Evolutionary conservation across 441 rosid species (phyloP).

Genomic region (Populus hybrid): DNA sequence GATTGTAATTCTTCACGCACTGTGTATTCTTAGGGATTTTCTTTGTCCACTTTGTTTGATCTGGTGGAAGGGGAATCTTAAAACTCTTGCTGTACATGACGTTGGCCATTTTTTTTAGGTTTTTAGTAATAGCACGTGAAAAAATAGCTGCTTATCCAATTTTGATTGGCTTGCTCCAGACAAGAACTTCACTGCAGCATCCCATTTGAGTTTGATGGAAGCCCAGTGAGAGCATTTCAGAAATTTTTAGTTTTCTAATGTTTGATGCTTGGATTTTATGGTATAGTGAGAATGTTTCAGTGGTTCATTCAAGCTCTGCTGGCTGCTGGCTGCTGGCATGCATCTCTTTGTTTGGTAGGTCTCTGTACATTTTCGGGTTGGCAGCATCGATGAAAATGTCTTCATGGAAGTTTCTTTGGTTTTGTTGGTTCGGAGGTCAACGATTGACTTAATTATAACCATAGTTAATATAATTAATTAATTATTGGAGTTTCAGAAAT

Average conservation of each 20-base stretch:
- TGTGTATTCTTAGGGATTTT: constrained; percentile 27
- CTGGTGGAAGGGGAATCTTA: constrained; percentile 35
- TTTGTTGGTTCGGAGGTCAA: too few relatives aligned
- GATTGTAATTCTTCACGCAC: constrained; percentile 36
- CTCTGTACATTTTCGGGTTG: not conserved
- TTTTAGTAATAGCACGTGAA: constrained; percentile 36
- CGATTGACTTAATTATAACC: too few relatives aligned
- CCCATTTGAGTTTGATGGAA: constrained; percentile 4
- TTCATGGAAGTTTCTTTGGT: not conserved
- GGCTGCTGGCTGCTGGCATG: not conserved
- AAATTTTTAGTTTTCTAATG: not conserved
- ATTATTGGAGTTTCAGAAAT: too few relatives aligned
- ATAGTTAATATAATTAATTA: too few relatives aligned
- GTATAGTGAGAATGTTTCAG: not conserved
- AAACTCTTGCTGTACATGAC: constrained; percentile 52
- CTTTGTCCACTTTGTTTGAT: constrained; percentile 22
- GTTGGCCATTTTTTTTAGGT: constrained; percentile 44
- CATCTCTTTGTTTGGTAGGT: not conserved
- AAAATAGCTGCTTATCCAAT: constrained; percentile 29
- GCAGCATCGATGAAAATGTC: not conserved
- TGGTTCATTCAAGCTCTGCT: not conserved
- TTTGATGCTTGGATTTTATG: not conserved
- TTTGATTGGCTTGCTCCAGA: constrained; percentile 23
- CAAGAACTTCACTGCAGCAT: not conserved
- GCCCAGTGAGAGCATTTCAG: not conserved